Evolutionary conservation across 148 eudicot genomes (phyloP).

Genomic region (Diospyros lotus): DNA sequence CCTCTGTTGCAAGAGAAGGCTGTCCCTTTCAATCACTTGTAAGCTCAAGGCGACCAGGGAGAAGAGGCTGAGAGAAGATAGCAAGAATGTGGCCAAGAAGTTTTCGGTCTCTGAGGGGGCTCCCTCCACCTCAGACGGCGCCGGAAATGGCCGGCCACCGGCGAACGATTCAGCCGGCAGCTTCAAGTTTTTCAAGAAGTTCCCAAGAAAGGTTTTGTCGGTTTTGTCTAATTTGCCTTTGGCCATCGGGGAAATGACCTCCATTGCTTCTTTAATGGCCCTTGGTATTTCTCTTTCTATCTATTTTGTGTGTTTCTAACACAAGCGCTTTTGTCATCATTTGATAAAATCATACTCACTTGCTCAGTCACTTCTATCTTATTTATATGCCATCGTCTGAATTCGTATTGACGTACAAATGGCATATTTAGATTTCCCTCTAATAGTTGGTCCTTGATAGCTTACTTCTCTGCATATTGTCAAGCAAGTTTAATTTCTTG

Average conservation of each 20-base stretch:
- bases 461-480: too few relatives aligned
- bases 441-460: neutral
- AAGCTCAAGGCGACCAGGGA: conserved; percentile 37
- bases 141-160: conserved; percentile 14
- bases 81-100: conserved; percentile 32
- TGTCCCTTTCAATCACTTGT: conserved; percentile 22
- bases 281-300: conserved; percentile 39
- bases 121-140: conserved; percentile 48
- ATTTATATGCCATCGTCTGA: too few relatives aligned
- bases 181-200: conserved; percentile 37
- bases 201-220: conserved; percentile 55
- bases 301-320: neutral
- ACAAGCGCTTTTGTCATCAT: too few relatives aligned
- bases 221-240: conserved; percentile 78
- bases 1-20: conserved; percentile 14
- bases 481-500: too few relatives aligned
- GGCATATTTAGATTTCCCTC: too few relatives aligned
- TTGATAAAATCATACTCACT: too few relatives aligned
- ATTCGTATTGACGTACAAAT: too few relatives aligned
- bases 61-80: conserved; percentile 22
- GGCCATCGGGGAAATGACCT: conserved; percentile 85
- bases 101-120: conserved; percentile 48
- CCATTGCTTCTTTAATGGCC: conserved; percentile 84
- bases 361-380: too few relatives aligned
- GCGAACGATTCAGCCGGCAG: conserved; percentile 9